Evolutionary conservation across 768 basidiomycete species (phyloP).

Genomic region (Boletus tylopilopsis): DNA sequence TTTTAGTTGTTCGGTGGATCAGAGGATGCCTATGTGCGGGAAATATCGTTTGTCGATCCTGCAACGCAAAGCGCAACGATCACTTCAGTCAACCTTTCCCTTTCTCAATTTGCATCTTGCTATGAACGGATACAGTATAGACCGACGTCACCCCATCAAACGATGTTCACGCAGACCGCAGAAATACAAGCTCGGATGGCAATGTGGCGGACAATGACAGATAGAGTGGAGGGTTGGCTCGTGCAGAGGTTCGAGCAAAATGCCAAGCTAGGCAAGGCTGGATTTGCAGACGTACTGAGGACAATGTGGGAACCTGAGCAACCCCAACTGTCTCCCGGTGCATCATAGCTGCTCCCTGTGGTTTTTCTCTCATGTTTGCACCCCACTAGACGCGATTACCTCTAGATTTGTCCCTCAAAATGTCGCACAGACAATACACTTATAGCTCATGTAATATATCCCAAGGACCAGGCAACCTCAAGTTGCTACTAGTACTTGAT

Average conservation of each 20-base stretch:
- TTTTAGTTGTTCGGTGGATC: slow-evolving; percentile 83
- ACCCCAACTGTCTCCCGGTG: slow-evolving; percentile 32
- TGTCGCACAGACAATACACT: slow-evolving; percentile 21
- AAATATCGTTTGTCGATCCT: slow-evolving; percentile 92
- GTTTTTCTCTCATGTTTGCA: slow-evolving; percentile 4
- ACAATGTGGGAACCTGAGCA: slow-evolving; percentile 75
- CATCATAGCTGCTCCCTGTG: slow-evolving; percentile 21
- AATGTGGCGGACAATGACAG: slow-evolving; percentile 77
- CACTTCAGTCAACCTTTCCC: slow-evolving; percentile 88
- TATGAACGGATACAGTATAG: slow-evolving; percentile 87
- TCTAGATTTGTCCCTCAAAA: slow-evolving; percentile 26
- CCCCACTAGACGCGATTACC: slow-evolving; percentile 19
- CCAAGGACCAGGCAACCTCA: slow-evolving; percentile 4
- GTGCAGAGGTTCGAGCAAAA: slow-evolving; percentile 90
- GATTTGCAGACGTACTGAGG: slow-evolving; percentile 85
- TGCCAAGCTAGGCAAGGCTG: slow-evolving; percentile 83
- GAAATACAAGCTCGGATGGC: slow-evolving; percentile 82
- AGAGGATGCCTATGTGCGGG: slow-evolving; percentile 91
- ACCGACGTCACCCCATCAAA: slow-evolving; percentile 60
- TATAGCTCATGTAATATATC: slow-evolving; percentile 26
- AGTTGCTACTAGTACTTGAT: slow-evolving; percentile 1
- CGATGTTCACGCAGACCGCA: slow-evolving; percentile 84
- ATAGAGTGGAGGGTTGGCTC: slow-evolving; percentile 81
- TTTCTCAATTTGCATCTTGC: slow-evolving; percentile 93
- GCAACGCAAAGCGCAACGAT: slow-evolving; percentile 74